These are phyloP conservation scores for Trichoderma sp. DNA, from an alignment of 2,329 filamentous ascomycete species.

Conservation along the genomic window DNA sequence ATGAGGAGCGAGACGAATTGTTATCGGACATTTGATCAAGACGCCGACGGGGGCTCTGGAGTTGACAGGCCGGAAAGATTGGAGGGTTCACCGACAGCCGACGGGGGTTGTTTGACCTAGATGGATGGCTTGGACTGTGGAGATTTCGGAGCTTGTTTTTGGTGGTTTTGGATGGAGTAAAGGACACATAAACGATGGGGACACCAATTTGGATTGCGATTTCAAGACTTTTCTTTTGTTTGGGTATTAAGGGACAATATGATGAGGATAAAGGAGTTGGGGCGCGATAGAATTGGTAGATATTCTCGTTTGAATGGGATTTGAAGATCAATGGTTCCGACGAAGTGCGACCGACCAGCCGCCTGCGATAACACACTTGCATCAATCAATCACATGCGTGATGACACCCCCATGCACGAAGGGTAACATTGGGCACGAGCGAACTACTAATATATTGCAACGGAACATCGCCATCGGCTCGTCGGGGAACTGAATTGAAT, in stretches of 20 bases:
- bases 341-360: too few species aligned
- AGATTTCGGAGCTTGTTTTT: background rate
- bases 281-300: background rate
- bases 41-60: background rate
- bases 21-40: background rate
- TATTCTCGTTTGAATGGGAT: background rate
- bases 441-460: background rate
- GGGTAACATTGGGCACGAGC: background rate
- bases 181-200: background rate
- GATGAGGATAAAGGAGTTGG: background rate
- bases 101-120: background rate
- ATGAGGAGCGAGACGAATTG: background rate
- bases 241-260: too few species aligned
- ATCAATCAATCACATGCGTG: background rate
- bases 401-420: background rate
- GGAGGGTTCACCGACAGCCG: background rate
- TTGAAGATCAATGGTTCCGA: too few species aligned
- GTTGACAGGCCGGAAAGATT: background rate
- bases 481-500: background rate
- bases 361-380: background rate
- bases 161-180: background rate
- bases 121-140: background rate
- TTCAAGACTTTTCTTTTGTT: background rate
- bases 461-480: constrained; percentile 11
- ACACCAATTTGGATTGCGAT: background rate